phyloP scores from a whole-genome alignment of 495 filamentous ascomycete genomes.

The Tuber melanosporum region DNA sequence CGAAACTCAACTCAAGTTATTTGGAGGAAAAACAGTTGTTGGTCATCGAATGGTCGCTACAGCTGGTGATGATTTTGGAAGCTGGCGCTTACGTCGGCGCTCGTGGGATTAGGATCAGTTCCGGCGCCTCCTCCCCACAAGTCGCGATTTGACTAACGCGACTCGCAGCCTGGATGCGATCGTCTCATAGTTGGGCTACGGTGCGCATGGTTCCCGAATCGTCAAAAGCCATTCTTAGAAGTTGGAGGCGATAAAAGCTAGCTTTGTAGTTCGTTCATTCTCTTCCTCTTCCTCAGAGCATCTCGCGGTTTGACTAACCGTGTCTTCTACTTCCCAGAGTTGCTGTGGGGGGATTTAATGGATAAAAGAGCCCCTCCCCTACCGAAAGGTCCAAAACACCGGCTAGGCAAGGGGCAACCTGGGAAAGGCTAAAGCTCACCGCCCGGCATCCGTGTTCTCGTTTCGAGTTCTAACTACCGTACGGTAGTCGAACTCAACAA shows the following conservation, averaged over 20 bases:
- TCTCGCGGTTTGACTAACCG: not conserved
- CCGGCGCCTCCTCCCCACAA: not conserved
- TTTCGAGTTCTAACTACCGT: not conserved
- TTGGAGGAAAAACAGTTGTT: conserved; percentile 35
- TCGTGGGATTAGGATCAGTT: conserved; percentile 18
- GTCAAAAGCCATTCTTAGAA: conserved; percentile 23
- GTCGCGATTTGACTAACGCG: not conserved
- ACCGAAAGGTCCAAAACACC: not conserved
- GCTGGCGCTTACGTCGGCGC: conserved; percentile 25
- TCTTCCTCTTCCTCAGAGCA: not conserved
- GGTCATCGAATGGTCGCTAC: conserved; percentile 35
- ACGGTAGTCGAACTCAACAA: not conserved
- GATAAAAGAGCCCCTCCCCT: not conserved
- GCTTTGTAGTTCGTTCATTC: conserved; percentile 8
- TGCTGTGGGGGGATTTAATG: not conserved
- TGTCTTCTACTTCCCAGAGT: not conserved
- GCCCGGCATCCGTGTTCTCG: not conserved
- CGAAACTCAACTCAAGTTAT: conserved; percentile 22
- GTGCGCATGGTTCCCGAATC: conserved; percentile 27
- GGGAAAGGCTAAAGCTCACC: not conserved
- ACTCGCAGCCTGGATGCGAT: conserved; percentile 26
- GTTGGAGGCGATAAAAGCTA: conserved; percentile 25
- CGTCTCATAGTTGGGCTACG: conserved; percentile 28
- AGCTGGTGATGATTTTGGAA: conserved; percentile 29
- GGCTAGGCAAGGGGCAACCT: not conserved